Evolutionary conservation across 2,329 filamentous ascomycete species (phyloP), one percentile per base, ranked within the genome.

Genomic region (Ascomycota sp.): DNA sequence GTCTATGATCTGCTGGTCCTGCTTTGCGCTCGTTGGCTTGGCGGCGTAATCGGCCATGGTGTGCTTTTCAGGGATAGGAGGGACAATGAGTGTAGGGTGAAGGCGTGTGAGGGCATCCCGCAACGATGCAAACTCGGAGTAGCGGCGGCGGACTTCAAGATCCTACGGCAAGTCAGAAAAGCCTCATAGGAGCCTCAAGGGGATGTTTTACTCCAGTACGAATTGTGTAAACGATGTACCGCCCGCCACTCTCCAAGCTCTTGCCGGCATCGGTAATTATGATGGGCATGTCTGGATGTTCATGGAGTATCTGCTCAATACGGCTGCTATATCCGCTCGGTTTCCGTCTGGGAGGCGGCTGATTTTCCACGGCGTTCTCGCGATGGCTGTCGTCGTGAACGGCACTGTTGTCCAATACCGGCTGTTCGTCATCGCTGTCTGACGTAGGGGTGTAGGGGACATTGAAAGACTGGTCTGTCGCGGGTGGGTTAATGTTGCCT

Each of bases 31-130:
- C 28, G 89, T 98, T 2, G 91, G 89, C 46, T 92, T 95, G 25
- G 91, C 84, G 11, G 89, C 89, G 50, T 98, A 98, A 53, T 98
- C 89, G 39, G 86, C 86, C 77, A 98, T 92, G 31, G 83, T 89
- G 54, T 98, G 89, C 56, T 98, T 98, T 58, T 98, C 91, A 16
- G 89, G 89, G 47, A 98, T 98, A 3, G 89, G 89, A 7, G 89
- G 91, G 34, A 98, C 79, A 46, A 98, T 79, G 30, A 98, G 66
- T 0, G 89, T 98, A 7, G 91, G 89, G 50, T 98, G 91, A 40
- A 98, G 67, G 44, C 79, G 78, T 32, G 84, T 83, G 25, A 98
- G 67, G 3, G 86, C 86, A 46, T 83, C 76, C 47, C 89, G 72
- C 37, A 98, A 61, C 11, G 86, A 92, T 27, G 81, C 78, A 48